Base-by-base conservation (phyloP, 441 rosid species). In the Dalechampia spathulata region DNA sequence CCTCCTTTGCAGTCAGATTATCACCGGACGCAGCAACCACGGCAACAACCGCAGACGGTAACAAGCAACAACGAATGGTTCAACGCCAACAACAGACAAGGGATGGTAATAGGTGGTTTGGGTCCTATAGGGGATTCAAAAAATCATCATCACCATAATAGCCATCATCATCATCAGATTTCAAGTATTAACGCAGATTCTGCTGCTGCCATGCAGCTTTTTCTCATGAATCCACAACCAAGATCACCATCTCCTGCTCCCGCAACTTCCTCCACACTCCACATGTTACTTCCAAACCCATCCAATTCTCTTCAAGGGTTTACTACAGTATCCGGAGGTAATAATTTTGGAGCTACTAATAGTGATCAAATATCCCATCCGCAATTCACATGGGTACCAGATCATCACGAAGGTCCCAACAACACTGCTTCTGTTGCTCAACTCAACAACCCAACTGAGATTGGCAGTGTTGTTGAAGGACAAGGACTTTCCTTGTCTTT, bases 121-220 rank as follows among this genome's bases (percentile, higher is more conserved):
- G 72, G 76, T 20, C 54, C 64, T 23, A 62, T 68, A 60, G 74
- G 68, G 10, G 68, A 65, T 42, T 57, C 69, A 3, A 75, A 81
- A 58, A 57, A 71, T 71, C 72, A 72, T 20, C 67, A 66, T 48
- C 41, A 59, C 58, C 74, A 62, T 34, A 71, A 70, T 32, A 65
- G 62, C 72, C 70, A 82, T 55, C 86, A 79, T 50, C 70, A 82
- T 55, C 86, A 79, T 50, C 82, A 71, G 68, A 76, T 86, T 61
- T 75, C 88, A 41, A 69, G 73, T 56, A 77, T 79, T 60, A 83
- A 79, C 73, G 81, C 81, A 15, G 82, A 78, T 63, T 75, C 93
- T 2, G 93, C 91, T 0, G 83, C 90, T 12, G 90, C 96, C 83
- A 90, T 87, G 96, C 96, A 87, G 60, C 86, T 90, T 57, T 87